Evolutionary conservation across 2,329 filamentous ascomycete genomes (phyloP).

Genomic region (Knufia petricola): DNA sequence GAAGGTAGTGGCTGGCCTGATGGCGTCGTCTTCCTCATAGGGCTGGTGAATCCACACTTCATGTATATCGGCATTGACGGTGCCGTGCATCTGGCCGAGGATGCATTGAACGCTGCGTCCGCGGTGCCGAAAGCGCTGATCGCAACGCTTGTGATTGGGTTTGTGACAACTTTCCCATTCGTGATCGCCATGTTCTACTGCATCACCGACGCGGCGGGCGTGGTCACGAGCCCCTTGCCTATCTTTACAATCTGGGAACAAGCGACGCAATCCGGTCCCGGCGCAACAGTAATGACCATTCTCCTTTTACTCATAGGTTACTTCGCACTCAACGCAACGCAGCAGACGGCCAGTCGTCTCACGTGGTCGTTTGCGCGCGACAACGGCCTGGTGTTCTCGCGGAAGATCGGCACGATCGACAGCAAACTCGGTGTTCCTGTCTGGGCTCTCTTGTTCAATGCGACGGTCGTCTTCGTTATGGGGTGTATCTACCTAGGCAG

Average conservation of each 20-base stretch:
- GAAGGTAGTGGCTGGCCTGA: slow-evolving; percentile 18
- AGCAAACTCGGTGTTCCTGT: slow-evolving; percentile 20
- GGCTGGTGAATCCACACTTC: slow-evolving; percentile 31
- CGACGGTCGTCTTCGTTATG: slow-evolving; percentile 21
- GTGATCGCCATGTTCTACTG: slow-evolving; percentile 18
- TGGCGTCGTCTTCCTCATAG: slow-evolving; percentile 31
- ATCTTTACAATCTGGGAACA: slow-evolving; percentile 21
- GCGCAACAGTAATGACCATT: slow-evolving; percentile 19
- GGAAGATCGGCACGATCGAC: slow-evolving; percentile 16
- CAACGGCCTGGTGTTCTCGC: slow-evolving; percentile 18
- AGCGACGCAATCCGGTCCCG: slow-evolving; percentile 14
- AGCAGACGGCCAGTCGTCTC: slow-evolving; percentile 25
- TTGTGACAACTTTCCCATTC: slow-evolving; percentile 25
- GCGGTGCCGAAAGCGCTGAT: slow-evolving; percentile 29
- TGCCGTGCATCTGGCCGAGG: slow-evolving; percentile 32
- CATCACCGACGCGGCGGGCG: slow-evolving; percentile 16
- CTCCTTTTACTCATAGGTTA: slow-evolving; percentile 14
- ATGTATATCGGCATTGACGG: slow-evolving; percentile 32
- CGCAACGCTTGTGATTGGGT: slow-evolving; percentile 28
- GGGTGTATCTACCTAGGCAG: slow-evolving; percentile 26
- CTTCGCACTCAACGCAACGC: slow-evolving; percentile 22
- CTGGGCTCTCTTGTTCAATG: slow-evolving; percentile 22
- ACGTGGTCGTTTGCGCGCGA: slow-evolving; percentile 27
- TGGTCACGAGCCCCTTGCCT: slow-evolving; percentile 10
- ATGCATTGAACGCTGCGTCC: slow-evolving; percentile 26